Percentiles rank a stretch among this genome's conserved stretches.
These are phyloP conservation scores for Rhynchospora pubera DNA, from an alignment of 176 grass and related monocot genomes.

Conservation along the genomic window DNA sequence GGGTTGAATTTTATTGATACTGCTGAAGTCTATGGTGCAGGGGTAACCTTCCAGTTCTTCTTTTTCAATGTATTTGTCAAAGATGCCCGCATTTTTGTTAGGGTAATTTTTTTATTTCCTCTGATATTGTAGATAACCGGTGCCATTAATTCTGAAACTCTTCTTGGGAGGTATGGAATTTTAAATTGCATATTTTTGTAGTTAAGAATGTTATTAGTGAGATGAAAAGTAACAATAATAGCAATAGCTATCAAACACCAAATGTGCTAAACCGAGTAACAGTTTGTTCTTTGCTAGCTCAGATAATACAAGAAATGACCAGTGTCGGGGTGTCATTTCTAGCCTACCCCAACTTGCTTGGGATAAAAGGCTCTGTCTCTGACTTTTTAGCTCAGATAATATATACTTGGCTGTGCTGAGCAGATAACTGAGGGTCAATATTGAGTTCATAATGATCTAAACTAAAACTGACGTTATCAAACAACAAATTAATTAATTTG, in stretches of 20 bases:
- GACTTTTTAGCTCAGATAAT: too few relatives aligned
- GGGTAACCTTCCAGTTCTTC: constrained; percentile 33
- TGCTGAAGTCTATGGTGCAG: constrained; percentile 84
- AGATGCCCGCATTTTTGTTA: not conserved
- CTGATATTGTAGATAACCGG: constrained; percentile 48
- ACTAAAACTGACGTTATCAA: not conserved
- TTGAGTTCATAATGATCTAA: not conserved
- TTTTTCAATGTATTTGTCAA: not conserved
- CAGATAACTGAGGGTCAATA: not conserved
- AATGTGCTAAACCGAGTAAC: not conserved
- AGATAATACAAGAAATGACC: too few relatives aligned
- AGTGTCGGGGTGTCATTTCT: too few relatives aligned
- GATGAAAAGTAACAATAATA: not conserved
- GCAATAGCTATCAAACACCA: not conserved
- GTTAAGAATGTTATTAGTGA: not conserved
- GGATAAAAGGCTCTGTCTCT: too few relatives aligned
- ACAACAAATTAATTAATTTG: not conserved
- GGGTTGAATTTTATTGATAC: constrained; percentile 89
- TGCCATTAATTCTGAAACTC: constrained; percentile 71
- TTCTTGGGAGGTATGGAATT: constrained; percentile 55
- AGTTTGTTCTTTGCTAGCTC: not conserved
- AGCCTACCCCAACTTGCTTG: too few relatives aligned
- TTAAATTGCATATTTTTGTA: not conserved
- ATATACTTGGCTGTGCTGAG: not conserved
- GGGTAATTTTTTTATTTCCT: not conserved